Percentiles rank a stretch among this genome's conserved stretches.
Evolutionary conservation across 129 eudicot species (phyloP).

Genomic region (Heracleum sosnowskyi): DNA sequence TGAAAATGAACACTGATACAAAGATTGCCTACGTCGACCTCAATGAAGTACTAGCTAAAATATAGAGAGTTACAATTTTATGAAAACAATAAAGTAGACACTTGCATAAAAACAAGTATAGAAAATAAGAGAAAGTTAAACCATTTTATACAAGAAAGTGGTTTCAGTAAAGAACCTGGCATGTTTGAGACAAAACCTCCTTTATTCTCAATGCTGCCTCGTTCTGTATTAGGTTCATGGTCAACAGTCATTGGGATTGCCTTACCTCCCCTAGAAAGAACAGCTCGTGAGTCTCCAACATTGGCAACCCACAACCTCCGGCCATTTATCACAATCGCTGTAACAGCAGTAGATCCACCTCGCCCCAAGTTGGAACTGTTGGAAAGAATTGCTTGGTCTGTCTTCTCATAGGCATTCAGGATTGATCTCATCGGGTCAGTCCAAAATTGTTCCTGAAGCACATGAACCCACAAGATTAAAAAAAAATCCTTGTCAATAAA

Average conservation of each 20-base stretch:
- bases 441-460: conserved; percentile 60
- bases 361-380: conserved; percentile 66
- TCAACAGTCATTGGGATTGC: conserved; percentile 73
- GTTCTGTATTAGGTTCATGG: conserved; percentile 83
- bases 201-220: conserved; percentile 61
- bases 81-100: neutral
- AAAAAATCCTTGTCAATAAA: neutral
- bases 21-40: neutral
- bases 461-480: neutral
- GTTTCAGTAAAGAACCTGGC: conserved; percentile 57
- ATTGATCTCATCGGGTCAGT: conserved; percentile 56
- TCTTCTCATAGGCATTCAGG: conserved; percentile 68
- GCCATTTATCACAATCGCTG: conserved; percentile 61
- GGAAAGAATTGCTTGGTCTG: conserved; percentile 73
- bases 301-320: conserved; percentile 68
- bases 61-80: neutral
- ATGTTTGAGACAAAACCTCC: conserved; percentile 88
- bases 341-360: conserved; percentile 91
- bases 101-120: neutral
- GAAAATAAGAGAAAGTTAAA: neutral
- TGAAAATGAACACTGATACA: neutral
- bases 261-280: conserved; percentile 55
- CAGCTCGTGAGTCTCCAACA: conserved; percentile 91
- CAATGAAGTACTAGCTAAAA: neutral
- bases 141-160: neutral